Percentiles rank a stretch among this genome's conserved stretches.
These are phyloP conservation scores for Claviceps quebecensis DNA, from an alignment of 2,329 filamentous ascomycete genomes.

Conservation along the genomic window DNA sequence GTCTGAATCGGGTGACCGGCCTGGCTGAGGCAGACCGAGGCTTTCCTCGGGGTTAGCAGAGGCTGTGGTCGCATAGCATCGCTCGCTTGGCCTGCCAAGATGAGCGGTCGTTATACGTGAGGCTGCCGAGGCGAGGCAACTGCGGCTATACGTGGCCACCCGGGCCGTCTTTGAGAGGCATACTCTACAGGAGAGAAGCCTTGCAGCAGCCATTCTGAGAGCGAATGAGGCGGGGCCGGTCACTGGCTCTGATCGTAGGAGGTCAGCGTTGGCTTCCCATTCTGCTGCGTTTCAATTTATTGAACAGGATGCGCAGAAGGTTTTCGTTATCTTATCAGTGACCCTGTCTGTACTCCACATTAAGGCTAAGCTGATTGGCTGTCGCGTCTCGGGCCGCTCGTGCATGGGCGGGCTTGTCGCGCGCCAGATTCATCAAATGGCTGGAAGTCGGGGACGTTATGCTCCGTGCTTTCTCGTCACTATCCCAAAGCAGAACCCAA, in stretches of 20 bases:
- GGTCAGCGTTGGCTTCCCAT: not conserved
- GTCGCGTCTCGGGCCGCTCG: conserved; percentile 1
- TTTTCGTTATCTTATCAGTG: conserved; percentile 9
- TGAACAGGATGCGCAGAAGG: not conserved
- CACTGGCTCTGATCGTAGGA: not conserved
- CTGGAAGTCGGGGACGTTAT: too few species aligned
- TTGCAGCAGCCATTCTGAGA: conserved; percentile 13
- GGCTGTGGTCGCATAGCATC: conserved; percentile 8
- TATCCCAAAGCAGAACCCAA: too few species aligned
- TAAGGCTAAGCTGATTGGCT: conserved; percentile 1
- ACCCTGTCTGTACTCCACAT: conserved; percentile 23
- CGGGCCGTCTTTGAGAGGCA: conserved; percentile 16
- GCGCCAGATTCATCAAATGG: not conserved
- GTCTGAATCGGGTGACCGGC: conserved; percentile 9
- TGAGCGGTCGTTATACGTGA: not conserved
- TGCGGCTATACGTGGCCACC: conserved; percentile 4
- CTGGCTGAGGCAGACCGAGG: conserved; percentile 12
- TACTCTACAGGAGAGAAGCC: conserved; percentile 14
- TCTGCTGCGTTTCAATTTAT: too few species aligned
- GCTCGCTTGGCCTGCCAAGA: conserved; percentile 3
- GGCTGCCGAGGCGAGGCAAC: not conserved
- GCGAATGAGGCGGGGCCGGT: not conserved
- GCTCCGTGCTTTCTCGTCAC: too few species aligned
- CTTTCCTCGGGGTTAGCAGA: conserved; percentile 1
- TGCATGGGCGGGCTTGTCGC: not conserved